Conservation (phyloP, 2,329 filamentous ascomycete genomes). For the Plenodomus tracheiphilus region DNA sequence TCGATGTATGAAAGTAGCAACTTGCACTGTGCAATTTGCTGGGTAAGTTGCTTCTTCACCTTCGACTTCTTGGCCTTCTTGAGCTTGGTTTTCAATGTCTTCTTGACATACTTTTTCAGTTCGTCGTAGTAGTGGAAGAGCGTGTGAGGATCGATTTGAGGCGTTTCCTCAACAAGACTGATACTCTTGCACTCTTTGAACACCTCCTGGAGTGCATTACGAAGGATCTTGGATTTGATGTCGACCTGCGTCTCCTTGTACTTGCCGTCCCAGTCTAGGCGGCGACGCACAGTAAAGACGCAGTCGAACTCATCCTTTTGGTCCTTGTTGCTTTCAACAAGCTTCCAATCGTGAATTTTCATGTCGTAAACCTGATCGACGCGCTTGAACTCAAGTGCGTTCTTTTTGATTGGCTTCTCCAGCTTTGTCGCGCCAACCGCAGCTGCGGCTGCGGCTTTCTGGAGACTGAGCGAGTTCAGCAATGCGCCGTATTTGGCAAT, state of each 20-base stretch:
- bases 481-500: conserved; percentile 16
- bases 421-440: conserved; percentile 14
- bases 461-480: conserved; percentile 17
- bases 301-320: conserved; percentile 75
- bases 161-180: conserved; percentile 78
- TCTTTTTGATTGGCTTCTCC: conserved; percentile 35
- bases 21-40: conserved; percentile 68
- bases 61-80: conserved; percentile 66
- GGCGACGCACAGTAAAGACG: conserved; percentile 76
- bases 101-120: conserved; percentile 63
- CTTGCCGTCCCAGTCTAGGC: conserved; percentile 83
- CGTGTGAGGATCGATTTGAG: conserved; percentile 59
- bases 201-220: conserved; percentile 69
- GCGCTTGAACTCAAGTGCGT: conserved; percentile 65
- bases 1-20: conserved; percentile 77
- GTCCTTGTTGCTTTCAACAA: conserved; percentile 67
- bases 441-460: conserved; percentile 17
- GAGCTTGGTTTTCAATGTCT: conserved; percentile 63
- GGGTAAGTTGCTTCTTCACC: conserved; percentile 59
- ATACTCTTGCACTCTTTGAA: conserved; percentile 78
- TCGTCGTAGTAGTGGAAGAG: conserved; percentile 72
- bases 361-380: conserved; percentile 65
- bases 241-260: conserved; percentile 76
- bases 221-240: conserved; percentile 80
- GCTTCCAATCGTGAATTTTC: conserved; percentile 59